A percentile compares a stretch with the other conserved stretches of the same genome.
Evolutionary conservation across 148 eudicot genomes (phyloP).

Genomic region (Simmondsia chinensis): DNA sequence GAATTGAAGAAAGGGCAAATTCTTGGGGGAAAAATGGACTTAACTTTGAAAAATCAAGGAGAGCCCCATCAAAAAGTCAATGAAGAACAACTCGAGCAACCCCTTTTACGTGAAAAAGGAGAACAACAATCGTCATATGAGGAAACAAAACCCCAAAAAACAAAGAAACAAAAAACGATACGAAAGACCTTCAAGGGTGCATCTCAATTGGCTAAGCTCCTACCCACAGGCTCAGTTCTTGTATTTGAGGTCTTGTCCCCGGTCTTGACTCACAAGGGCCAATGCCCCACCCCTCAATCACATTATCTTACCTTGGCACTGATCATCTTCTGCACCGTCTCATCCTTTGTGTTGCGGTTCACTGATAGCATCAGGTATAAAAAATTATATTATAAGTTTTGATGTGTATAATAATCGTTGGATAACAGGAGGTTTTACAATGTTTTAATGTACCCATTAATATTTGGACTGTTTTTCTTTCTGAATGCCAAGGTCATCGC

Average conservation of each 20-base stretch:
- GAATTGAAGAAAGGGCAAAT: too few relatives aligned
- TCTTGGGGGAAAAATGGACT: too few relatives aligned
- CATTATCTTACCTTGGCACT: conserved; percentile 22
- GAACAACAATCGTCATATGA: background rate
- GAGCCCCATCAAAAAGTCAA: conserved; percentile 6
- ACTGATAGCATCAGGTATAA: conserved; percentile 55
- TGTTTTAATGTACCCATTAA: too few relatives aligned
- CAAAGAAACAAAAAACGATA: conserved; percentile 37
- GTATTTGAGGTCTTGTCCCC: conserved; percentile 62
- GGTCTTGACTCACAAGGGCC: conserved; percentile 45
- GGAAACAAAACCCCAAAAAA: conserved; percentile 34
- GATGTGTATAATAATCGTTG: too few relatives aligned
- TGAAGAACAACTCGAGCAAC: conserved; percentile 27
- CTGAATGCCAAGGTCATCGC: too few relatives aligned
- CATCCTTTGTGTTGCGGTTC: conserved; percentile 51
- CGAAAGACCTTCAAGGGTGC: conserved; percentile 52
- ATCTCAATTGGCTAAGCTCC: conserved; percentile 43
- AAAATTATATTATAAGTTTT: too few relatives aligned
- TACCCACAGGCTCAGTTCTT: conserved; percentile 71
- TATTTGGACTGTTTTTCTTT: too few relatives aligned
- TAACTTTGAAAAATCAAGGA: too few relatives aligned
- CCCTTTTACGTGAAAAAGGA: conserved; percentile 21
- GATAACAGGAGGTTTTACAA: too few relatives aligned
- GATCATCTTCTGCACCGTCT: conserved; percentile 22
- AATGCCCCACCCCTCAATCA: conserved; percentile 23